A percentile compares a stretch with the other conserved stretches of the same genome.
Evolutionary conservation across 1,284 basidiomycete genomes (phyloP).

Genomic region (Trichosporon sp.): DNA sequence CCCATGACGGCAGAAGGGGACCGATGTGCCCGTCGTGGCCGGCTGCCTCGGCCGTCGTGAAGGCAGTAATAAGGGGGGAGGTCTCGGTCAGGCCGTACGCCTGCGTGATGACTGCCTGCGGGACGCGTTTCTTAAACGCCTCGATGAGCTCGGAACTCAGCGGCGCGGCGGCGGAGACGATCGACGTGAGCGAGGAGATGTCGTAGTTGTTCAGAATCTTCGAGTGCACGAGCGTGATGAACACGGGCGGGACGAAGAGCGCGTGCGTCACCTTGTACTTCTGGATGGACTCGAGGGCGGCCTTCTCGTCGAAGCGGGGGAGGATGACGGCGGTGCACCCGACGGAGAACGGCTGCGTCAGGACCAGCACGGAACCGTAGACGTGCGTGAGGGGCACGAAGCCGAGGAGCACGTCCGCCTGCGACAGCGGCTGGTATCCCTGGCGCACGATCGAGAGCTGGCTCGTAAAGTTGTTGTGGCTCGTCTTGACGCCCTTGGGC

Average conservation of each 20-base stretch:
- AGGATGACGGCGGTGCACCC: slow-evolving; percentile 70
- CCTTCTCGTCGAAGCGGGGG: slow-evolving; percentile 63
- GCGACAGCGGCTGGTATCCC: slow-evolving; percentile 25
- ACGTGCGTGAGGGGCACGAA: slow-evolving; percentile 32
- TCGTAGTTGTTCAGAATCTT: slow-evolving; percentile 70
- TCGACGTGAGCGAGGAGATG: slow-evolving; percentile 64
- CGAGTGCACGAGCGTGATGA: slow-evolving; percentile 61
- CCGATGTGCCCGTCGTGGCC: slow-evolving; percentile 68
- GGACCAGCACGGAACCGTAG: slow-evolving; percentile 45
- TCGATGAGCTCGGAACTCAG: slow-evolving; percentile 60
- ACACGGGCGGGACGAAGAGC: slow-evolving; percentile 80
- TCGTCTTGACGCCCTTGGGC: slow-evolving; percentile 61
- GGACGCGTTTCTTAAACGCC: slow-evolving; percentile 38
- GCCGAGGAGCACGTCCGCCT: slow-evolving; percentile 27
- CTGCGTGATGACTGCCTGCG: slow-evolving; percentile 45
- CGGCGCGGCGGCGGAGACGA: slow-evolving; percentile 82
- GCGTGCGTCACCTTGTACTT: slow-evolving; percentile 66
- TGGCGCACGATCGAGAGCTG: slow-evolving; percentile 34
- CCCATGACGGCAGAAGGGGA: slow-evolving; percentile 72
- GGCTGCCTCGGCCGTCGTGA: slow-evolving; percentile 43
- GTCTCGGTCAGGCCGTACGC: slow-evolving; percentile 60
- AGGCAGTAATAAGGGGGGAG: slow-evolving; percentile 49
- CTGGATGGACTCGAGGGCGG: slow-evolving; percentile 70
- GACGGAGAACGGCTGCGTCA: slow-evolving; percentile 65
- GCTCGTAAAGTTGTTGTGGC: slow-evolving; percentile 66